Conservation (phyloP, 495 filamentous ascomycete genomes). For the Parmelia sp. region DNA sequence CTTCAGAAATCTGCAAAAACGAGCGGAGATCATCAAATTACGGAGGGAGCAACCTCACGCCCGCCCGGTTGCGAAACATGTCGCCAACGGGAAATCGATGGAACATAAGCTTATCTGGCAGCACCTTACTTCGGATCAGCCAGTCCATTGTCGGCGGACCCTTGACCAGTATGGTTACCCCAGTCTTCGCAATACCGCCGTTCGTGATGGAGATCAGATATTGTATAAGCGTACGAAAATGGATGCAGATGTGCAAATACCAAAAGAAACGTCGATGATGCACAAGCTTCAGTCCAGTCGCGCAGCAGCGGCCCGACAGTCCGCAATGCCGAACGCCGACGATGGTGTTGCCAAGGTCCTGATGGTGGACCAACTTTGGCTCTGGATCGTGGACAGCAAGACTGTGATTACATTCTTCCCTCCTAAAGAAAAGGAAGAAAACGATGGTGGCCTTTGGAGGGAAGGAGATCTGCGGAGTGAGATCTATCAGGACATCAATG, state of each 20-base stretch:
- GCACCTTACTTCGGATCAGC: constrained; percentile 57
- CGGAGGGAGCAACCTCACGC: constrained; percentile 51
- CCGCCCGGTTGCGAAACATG: constrained; percentile 48
- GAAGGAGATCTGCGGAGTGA: constrained; percentile 57
- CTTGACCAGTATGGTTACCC: constrained; percentile 64
- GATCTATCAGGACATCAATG: constrained; percentile 63
- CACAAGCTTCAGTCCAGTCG: constrained; percentile 17
- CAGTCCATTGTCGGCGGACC: constrained; percentile 57
- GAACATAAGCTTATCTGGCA: constrained; percentile 60
- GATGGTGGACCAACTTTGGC: constrained; percentile 67
- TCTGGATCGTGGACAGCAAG: constrained; percentile 53
- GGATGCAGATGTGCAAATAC: constrained; percentile 3
- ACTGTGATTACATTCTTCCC: constrained; percentile 27
- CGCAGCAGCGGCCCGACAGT: constrained; percentile 26
- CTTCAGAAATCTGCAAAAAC: constrained; percentile 52
- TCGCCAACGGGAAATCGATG: constrained; percentile 47
- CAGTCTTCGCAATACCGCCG: constrained; percentile 53
- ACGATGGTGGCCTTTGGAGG: constrained; percentile 17
- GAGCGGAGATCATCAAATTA: constrained; percentile 51
- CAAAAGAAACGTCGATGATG: constrained; percentile 1
- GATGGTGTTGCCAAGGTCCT: constrained; percentile 52
- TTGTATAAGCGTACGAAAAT: constrained; percentile 59
- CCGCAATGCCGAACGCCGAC: constrained; percentile 34
- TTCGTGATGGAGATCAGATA: constrained; percentile 64
- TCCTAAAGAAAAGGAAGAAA: constrained; percentile 25